Conservation (phyloP, 2,329 filamentous ascomycete genomes). For the Microdochium trichocladiopsis region DNA sequence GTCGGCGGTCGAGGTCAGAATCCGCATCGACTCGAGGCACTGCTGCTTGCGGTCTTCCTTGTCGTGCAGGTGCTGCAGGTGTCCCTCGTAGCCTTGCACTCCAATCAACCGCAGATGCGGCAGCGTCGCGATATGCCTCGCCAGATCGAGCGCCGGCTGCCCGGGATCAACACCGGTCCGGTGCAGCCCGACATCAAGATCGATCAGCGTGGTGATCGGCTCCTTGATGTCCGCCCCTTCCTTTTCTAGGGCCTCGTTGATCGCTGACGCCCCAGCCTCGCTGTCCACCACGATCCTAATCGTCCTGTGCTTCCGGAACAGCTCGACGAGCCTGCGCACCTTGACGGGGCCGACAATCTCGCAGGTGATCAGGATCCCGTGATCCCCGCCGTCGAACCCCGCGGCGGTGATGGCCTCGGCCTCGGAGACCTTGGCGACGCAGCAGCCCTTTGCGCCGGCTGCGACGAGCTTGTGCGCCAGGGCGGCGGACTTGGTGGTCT, state of each 20-base stretch:
- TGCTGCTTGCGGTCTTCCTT: constrained; percentile 28
- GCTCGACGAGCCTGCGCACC: constrained; percentile 34
- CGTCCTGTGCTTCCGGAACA: constrained; percentile 27
- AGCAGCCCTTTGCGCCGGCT: constrained; percentile 41
- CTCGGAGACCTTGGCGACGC: constrained; percentile 43
- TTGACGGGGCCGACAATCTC: constrained; percentile 40
- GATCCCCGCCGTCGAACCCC: constrained; percentile 33
- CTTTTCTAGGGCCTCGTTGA: constrained; percentile 30
- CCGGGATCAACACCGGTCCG: constrained; percentile 38
- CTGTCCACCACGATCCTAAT: constrained; percentile 42
- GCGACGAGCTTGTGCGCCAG: constrained; percentile 33
- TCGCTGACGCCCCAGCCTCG: constrained; percentile 32
- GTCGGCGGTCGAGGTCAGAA: constrained; percentile 33
- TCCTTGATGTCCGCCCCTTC: constrained; percentile 23
- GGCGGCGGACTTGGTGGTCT: constrained; percentile 41
- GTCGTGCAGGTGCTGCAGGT: constrained; percentile 42
- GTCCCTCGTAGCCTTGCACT: constrained; percentile 45
- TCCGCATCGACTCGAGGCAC: constrained; percentile 38
- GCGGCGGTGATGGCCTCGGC: constrained; percentile 31
- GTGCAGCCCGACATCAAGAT: constrained; percentile 42
- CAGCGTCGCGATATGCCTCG: constrained; percentile 25
- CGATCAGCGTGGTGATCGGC: constrained; percentile 33
- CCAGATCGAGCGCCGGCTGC: constrained; percentile 29
- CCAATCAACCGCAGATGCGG: constrained; percentile 35
- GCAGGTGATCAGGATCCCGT: constrained; percentile 37